Evolutionary conservation across 2,329 filamentous ascomycete species (phyloP), one percentile per base, ranked within the genome.

Genomic region (Colletotrichum eleusines): DNA sequence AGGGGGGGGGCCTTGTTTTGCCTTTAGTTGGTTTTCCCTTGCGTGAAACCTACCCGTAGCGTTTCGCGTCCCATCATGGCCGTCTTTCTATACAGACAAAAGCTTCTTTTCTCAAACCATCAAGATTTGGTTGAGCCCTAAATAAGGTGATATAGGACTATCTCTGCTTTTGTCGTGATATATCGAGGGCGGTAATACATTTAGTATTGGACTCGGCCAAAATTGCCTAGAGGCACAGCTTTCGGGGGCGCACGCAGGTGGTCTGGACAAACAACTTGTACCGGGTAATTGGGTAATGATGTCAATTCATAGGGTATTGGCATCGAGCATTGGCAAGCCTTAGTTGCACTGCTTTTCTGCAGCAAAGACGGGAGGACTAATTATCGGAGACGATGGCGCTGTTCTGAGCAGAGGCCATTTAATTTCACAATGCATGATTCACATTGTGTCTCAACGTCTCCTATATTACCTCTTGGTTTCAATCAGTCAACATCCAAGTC

Each of bases 131-230:
- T 84, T 81, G 75, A 91, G 85, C 1, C 89, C 89, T n/a, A 0
- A 87, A 85, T 31, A 71, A 51, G n/a, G 23, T 66, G 35, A n/a
- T 86, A 86, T 64, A 91, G 84, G 1, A n/a, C n/a, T n/a, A n/a
- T n/a, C n/a, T n/a, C 90, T 88, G 51, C 90, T 91, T 91, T 97
- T 89, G 16, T 96, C 88, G 73, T 97, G 91, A 90, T 69, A 95
- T 88, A 80, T 97, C 94, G 74, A 97, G 89, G 80, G 97, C 94
- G 74, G 90, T 85, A 78, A 97, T 97, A 84, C 97, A 97, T n/a
- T 94, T 97, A 75, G 88, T 90, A 83, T 94, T 94, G 69, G 90
- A 91, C 79, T 95, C 94, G 85, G 85, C 84, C 16, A 90, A 89
- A 66, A 93, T 89, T 58, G 71, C 71, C 74, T 78, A 79, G 73